Conservation (phyloP, 139 green algal genomes). For the Chlorella sorokiniana region DNA sequence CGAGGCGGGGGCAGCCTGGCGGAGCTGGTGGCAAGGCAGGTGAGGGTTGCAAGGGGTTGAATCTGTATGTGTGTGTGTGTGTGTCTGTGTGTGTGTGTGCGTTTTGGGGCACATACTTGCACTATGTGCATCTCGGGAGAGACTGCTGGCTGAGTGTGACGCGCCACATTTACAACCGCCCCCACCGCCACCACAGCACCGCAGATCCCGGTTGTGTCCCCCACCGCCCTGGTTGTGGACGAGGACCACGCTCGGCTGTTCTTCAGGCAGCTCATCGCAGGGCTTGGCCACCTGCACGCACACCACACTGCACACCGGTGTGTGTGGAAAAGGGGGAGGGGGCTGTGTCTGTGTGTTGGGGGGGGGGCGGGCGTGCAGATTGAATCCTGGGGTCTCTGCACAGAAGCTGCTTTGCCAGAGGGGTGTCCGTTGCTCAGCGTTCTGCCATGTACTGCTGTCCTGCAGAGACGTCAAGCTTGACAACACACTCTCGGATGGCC, state of each 20-base stretch:
- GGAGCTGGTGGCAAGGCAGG: conserved; percentile 16
- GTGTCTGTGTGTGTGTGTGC: neutral
- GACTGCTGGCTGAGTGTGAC: neutral
- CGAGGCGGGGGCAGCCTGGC: conserved; percentile 51
- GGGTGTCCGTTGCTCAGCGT: neutral
- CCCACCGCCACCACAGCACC: neutral
- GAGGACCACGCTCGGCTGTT: conserved; percentile 68
- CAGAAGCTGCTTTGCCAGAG: neutral
- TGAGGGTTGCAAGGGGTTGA: neutral
- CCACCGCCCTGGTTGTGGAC: conserved; percentile 29
- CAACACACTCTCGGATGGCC: conserved; percentile 80
- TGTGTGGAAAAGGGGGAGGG: neutral
- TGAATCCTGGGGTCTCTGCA: no score
- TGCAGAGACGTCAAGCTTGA: conserved; percentile 70
- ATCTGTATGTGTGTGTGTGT: neutral
- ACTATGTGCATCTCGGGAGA: neutral
- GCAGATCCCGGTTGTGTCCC: conserved; percentile 8
- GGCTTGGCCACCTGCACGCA: conserved; percentile 64
- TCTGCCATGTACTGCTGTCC: neutral
- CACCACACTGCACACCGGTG: conserved; percentile 40
- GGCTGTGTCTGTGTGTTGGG: neutral
- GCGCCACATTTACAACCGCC: neutral
- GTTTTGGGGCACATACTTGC: neutral
- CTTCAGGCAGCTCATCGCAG: conserved; percentile 75
- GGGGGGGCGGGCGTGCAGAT: no score